Base-by-base conservation (phyloP, 202 grass and related monocot species). In the Setaria viridis region DNA sequence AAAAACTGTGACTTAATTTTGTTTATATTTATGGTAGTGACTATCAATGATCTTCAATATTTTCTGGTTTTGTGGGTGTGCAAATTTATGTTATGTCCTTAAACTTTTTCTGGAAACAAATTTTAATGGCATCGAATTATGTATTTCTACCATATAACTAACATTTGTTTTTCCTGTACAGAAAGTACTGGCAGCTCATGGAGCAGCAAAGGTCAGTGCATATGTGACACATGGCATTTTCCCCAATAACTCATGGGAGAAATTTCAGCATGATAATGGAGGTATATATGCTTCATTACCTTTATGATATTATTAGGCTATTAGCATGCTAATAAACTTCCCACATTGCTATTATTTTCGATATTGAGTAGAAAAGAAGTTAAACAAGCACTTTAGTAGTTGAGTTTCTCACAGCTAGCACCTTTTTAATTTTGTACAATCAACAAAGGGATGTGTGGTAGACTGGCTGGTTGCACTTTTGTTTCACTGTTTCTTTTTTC, bases 201-300 rank as follows among this genome's bases (percentile, higher is more conserved):
- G 97, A 78, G 97, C 97, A 82, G 88, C 92, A 85, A 97, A 94
- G 87, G 86, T 99, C 74, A 99, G 97, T 90, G 97, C 94, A 16
- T 99, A 96, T n/a, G 92, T 93, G 42, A 99, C 97, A 46, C 97
- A 99, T 79, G 97, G 93, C 35, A 95, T 97, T 78, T 99, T 97
- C 54, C 97, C 97, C 48, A 97, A 99, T 62, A 90, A 79, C 30
- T 93, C 97, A 58, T 99, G 90, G 90, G 72, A 94, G 77, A 91
- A 91, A 84, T 99, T 99, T 79, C 82, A 89, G 85, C 80, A 85
- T 72, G 86, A 96, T 71, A 94, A 94, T 87, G 97, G 93, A 88
- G 92, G 94, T 99, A 93, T 34, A 51, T 64, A 62, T 53, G 33
- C 72, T 45, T 70, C 34, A 78, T 64, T 43, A 48, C 3, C 32